Conservation (phyloP, 192 early-diverging fungal genomes). For the Podila minutissima region DNA sequence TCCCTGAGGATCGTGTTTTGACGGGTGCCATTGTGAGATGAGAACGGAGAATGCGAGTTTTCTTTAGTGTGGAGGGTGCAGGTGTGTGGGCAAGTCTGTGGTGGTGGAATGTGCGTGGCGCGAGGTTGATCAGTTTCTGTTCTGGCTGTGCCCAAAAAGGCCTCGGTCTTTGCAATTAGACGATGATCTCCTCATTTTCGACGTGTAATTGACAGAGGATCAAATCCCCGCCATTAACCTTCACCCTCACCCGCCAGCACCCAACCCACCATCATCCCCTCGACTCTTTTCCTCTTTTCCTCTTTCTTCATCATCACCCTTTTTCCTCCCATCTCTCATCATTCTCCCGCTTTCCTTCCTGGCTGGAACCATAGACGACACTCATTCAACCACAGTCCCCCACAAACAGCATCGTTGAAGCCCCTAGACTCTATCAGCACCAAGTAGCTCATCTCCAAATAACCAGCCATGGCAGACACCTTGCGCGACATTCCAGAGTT, state of each 20-base stretch:
- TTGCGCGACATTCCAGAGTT: conserved; percentile 94
- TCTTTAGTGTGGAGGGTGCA: neutral
- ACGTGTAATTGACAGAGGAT: too few species aligned
- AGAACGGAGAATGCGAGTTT: neutral
- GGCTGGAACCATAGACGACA: too few species aligned
- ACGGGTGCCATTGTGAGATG: conserved; percentile 18
- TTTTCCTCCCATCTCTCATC: neutral
- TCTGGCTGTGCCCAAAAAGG: too few species aligned
- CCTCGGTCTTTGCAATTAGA: too few species aligned
- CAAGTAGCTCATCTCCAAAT: neutral
- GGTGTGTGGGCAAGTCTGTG: neutral
- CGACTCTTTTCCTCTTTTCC: neutral
- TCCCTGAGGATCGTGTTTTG: conserved; percentile 30
- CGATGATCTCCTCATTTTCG: too few species aligned
- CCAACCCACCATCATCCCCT: neutral
- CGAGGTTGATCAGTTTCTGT: too few species aligned
- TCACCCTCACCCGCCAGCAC: neutral
- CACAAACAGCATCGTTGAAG: too few species aligned
- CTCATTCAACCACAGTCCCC: too few species aligned
- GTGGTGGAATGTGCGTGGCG: too few species aligned
- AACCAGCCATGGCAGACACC: conserved; percentile 58
- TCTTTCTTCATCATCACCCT: neutral
- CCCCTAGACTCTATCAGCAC: too few species aligned
- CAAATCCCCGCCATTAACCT: neutral
- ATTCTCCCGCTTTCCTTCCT: neutral